A percentile compares a stretch with the other conserved stretches of the same genome.
phyloP scores from a whole-genome alignment of 192 early-diverging fungal genomes.

The Coemansia sp. region DNA sequence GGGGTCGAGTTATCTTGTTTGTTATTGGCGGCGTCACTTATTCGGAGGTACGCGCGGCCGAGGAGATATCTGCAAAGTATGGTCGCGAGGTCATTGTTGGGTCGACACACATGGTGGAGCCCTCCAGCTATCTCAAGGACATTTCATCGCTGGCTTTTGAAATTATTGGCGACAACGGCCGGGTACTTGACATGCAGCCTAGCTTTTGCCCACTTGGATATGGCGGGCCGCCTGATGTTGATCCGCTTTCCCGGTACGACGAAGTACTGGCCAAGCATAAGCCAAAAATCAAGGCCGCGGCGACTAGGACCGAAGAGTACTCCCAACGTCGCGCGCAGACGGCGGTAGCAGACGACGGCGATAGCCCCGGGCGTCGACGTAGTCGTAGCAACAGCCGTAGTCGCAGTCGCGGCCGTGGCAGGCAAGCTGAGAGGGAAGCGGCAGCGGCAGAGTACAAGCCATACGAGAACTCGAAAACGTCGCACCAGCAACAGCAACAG shows the following conservation, averaged over 20 bases:
- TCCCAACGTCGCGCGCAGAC: neutral
- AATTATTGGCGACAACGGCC: conserved; percentile 26
- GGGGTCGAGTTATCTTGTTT: conserved; percentile 43
- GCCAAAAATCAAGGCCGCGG: conserved; percentile 13
- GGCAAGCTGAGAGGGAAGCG: conserved; percentile 10
- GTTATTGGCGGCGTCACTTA: conserved; percentile 48
- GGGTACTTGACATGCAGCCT: conserved; percentile 31
- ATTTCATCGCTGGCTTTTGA: conserved; percentile 46
- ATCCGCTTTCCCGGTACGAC: conserved; percentile 36
- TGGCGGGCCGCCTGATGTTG: conserved; percentile 34
- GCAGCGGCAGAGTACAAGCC: conserved; percentile 12
- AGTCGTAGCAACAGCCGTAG: conserved; percentile 3
- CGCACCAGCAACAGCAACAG: conserved; percentile 4
- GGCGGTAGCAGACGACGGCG: neutral
- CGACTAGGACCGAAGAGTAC: conserved; percentile 1
- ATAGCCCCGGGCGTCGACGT: neutral
- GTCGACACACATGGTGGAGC: conserved; percentile 43
- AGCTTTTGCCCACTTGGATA: conserved; percentile 37
- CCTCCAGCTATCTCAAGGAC: conserved; percentile 42
- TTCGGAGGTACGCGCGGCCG: conserved; percentile 49
- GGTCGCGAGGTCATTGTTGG: conserved; percentile 49
- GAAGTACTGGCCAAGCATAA: conserved; percentile 20
- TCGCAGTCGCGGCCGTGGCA: conserved; percentile 18
- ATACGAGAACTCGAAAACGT: conserved; percentile 3
- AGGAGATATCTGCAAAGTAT: conserved; percentile 39